Base-by-base conservation (phyloP, 257 asterid species). In the Marsdenia floribunda region DNA sequence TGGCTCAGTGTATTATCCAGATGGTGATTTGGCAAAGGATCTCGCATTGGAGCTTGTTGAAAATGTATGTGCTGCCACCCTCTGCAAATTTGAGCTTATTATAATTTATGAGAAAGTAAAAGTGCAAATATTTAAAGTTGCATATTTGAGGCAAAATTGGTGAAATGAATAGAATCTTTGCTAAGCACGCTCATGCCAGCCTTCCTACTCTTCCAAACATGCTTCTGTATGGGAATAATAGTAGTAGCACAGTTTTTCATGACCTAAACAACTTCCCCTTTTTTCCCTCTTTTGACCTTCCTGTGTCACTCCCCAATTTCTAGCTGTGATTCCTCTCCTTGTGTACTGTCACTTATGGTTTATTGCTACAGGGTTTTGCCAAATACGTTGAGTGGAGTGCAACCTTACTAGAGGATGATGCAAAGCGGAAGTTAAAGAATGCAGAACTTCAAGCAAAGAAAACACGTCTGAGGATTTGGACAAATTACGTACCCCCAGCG, bases 351-450 rank as follows among this genome's bases (percentile, higher is more conserved):
- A 10, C 70, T 37, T 33, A 63, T 14, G 21, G 6, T 66, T 38
- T 66, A 19, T 18, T 78, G 44, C 19, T 75, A 9, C 79, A 92
- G 99, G 99, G 98, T 69, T 80, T 90, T 77, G 98, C 96, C 33
- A 92, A 89, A 74, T 92, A 90, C 59, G 92, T 92, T 55, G 98
- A 90, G 29, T 92, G 99, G 97, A 92, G 99, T 76, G 97, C 99
- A 74, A 87, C 87, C 75, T 75, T 83, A 73, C 82, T 92, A 78
- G 98, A 92, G 83, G 94, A 86, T 79, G 99, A 92, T 64, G 92
- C 72, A 72, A 88, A 85, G 77, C 79, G 91, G 74, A 87, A 49
- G 87, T 77, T 92, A 86, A 94, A 94, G 80, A 89, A 18, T 82
- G 90, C 96, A 50, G 99, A 94, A 77, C 97, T 94, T 85, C 93